Evolutionary conservation across 345 rosid genomes (phyloP), one percentile per base, ranked within the genome.

Genomic region (Lagerstroemia speciosa): DNA sequence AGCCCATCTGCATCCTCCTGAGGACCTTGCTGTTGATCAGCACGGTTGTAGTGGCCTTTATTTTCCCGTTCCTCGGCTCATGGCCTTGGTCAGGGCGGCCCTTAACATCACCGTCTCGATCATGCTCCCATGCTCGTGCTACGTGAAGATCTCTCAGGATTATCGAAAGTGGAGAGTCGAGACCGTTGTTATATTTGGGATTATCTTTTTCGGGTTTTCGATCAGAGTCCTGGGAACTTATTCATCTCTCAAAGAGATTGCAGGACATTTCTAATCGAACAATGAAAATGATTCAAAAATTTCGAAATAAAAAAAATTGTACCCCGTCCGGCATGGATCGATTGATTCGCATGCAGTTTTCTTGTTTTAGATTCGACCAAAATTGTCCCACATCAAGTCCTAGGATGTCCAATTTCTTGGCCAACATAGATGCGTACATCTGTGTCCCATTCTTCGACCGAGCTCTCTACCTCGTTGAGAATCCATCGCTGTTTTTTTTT

Each of bases 41-140:
- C 75, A 87, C 83, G 0, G 84, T 74, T 24, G 60, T 80, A 17
- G 80, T 84, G 46, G 93, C 93, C 40, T 62, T 83, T 55, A 71
- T 71, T 6, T 62, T 87, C 52, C 93, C 88, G 0, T 85, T 77
- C 57, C 84, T 85, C 7, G 86, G 82, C n/a, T n/a, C n/a, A n/a
- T 83, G 86, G 78, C 83, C 3, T 70, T 89, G 48, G 88, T 83
- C 1, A 93, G 93, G 69, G 93, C 96, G 8, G 72, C 83, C 69
- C 78, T 87, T 68, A n/a, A 85, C 34, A 80, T 79, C 32, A 63
- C 83, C 2, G 83, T 83, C 12, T 83, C 87, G 6, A 69, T 87
- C 17, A 50, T 85, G 52, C 64, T 87, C 57, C 87, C 89, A 0
- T 87, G 85, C 69, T 62, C 76, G 32, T 85, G 87, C 61, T 87